Evolutionary conservation across 2,329 filamentous ascomycete species (phyloP), one percentile per base, ranked within the genome.

Genomic region (Stemphylium beticola): DNA sequence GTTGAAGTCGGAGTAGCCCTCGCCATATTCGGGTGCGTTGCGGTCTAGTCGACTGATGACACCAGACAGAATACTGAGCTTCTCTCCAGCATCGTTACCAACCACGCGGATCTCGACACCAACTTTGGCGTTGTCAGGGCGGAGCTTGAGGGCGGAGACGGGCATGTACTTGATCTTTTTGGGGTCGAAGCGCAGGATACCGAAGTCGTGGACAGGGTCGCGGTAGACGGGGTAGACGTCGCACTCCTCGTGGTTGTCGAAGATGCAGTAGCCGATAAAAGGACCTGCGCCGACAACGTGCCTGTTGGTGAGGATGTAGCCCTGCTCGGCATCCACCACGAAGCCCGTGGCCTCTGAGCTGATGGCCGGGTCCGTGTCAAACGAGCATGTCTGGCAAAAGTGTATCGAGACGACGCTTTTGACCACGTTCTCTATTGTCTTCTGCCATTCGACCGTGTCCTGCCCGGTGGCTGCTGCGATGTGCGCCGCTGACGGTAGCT

Each of bases 1-100:
- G 72, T 89, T 99, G 85, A 99, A 99, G 74, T 99, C 95, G 76
- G 93, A 95, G 76, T 99, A 99, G 24, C 95, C 95, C 61, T 98
- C 95, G 51, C 93, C 93, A 67, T 99, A 68, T 71, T 99, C 95
- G 14, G 95, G 95, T 1, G 96, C 96, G 76, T 99, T 99, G 65
- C 95, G 87, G 71, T 99, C 95, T 55, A 99, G 82, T 67, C 95
- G 88, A 78, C 92, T 96, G 74, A 99, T 99, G 51, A 99, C 93
- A 67, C 95, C 95, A 5, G 95, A 98, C 54, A 99, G 81, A 67
- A 99, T 99, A 81, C 92, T 97, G 65, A 99, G 86, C 78, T 99
- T 99, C 76, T 99, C 95, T 62, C 95, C 95, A 26, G 95, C 95
- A 81, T 99, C 95, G 76, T 99, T 99, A 79, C 95, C 95, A 5